phyloP scores from a whole-genome alignment of 495 filamentous ascomycete species.

The Pseudomonodictys pantanalensis region DNA sequence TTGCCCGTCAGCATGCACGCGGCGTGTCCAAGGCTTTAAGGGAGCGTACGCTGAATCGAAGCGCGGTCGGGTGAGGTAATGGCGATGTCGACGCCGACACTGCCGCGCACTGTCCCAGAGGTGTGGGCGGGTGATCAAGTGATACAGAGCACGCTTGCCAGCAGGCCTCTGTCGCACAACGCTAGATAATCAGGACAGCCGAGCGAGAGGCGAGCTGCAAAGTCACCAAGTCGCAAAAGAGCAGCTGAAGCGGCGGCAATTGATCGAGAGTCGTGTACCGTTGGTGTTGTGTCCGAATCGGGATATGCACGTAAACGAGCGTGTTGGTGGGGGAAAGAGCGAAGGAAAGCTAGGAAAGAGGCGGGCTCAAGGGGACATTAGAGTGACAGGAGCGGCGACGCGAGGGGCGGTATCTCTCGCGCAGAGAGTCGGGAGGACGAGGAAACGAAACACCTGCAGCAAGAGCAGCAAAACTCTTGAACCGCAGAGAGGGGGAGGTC shows the following conservation, averaged over 20 bases:
- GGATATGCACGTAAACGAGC: background rate
- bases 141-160: constrained; percentile 24
- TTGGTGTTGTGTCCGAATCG: background rate
- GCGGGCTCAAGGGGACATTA: background rate
- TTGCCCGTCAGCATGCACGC: too few species aligned
- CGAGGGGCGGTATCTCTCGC: too few species aligned
- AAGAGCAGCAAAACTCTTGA: background rate
- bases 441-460: background rate
- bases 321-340: background rate
- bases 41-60: background rate
- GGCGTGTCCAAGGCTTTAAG: background rate
- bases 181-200: constrained; percentile 13
- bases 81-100: constrained; percentile 4
- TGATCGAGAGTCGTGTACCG: background rate
- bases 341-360: background rate
- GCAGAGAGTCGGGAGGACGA: background rate
- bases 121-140: constrained; percentile 15
- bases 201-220: constrained; percentile 5
- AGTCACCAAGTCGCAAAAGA: background rate
- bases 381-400: background rate
- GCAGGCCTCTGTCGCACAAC: constrained; percentile 13
- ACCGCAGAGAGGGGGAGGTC: background rate
- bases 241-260: background rate
- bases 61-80: constrained; percentile 3
- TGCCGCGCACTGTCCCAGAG: constrained; percentile 11